Evolutionary conservation across 768 basidiomycete species (phyloP), one percentile per base, ranked within the genome.

Genomic region (Boletellus sp.): DNA sequence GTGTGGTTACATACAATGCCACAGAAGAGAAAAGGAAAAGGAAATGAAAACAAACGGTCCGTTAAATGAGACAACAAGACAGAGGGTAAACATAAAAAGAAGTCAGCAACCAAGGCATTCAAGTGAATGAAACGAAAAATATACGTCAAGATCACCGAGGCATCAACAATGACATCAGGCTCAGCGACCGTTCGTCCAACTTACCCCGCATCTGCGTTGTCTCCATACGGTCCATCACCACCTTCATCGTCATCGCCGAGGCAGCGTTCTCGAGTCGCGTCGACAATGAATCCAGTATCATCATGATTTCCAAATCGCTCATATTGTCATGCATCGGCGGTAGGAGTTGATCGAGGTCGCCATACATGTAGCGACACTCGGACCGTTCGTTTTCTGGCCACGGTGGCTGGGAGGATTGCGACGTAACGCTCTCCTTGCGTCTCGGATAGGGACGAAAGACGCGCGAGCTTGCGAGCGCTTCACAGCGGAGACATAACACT

Each of bases 241-340:
- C 36, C 33, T 37, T 15, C 50, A 58, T 31, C 19, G 55, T 35
- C 43, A 68, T 61, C 38, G 72, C 62, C 32, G 70, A 63, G 23
- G 82, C 68, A 3, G 87, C 79, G 62, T 94, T 93, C 63, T 90
- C 84, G 47, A 94, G 83, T 37, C 94, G 77, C 8, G 80, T 70
- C 26, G 85, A 74, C 45, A 95, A 63, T 12, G 84, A 88, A 57
- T 93, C 87, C 28, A 96, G 73, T n/a, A 90, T 69, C 51, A 78
- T 68, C 69, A 84, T 78, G 45, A 94, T 69, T 51, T 94, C 88
- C 16, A 75, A 67, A 56, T 94, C 91, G 24, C 79, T 74, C 57
- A 85, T 80, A 53, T 80, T 82, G 45, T 87, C 83, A 52, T 73
- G 72, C 67, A 94, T 77, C 10, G 77, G 67, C 0, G 94, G 91